phyloP scores from a whole-genome alignment of 2,329 filamentous ascomycete species.

The Nemania serpens region DNA sequence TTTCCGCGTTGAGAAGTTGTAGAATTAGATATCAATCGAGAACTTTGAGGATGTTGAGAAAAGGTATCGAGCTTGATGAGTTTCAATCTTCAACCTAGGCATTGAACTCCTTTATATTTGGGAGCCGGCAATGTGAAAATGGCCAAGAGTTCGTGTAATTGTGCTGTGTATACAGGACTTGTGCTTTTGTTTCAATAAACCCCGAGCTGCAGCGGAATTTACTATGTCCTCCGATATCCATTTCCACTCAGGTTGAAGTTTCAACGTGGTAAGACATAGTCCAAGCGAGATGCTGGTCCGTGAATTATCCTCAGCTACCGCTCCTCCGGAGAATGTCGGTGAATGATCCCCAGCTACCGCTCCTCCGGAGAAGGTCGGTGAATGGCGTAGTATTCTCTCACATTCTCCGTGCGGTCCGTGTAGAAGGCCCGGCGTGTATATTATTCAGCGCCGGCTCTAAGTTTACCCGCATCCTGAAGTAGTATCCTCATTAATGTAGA shows the following conservation, averaged over 20 bases:
- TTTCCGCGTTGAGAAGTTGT: neutral
- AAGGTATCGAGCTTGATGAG: neutral
- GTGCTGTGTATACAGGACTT: neutral
- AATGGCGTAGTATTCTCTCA: too few species aligned
- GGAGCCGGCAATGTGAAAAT: neutral
- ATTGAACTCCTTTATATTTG: conserved; percentile 1
- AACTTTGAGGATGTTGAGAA: neutral
- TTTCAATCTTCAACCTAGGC: neutral
- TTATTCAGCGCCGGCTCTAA: too few species aligned
- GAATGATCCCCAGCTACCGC: too few species aligned
- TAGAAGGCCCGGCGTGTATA: too few species aligned
- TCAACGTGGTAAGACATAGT: neutral
- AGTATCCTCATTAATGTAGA: too few species aligned
- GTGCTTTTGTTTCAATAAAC: neutral
- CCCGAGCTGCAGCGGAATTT: conserved; percentile 19
- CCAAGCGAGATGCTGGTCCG: neutral
- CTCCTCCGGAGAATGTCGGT: too few species aligned
- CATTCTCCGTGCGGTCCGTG: too few species aligned
- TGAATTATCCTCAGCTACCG: too few species aligned
- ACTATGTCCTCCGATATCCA: neutral
- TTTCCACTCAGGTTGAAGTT: neutral
- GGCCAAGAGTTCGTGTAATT: neutral
- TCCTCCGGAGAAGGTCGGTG: too few species aligned
- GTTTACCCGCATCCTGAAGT: too few species aligned
- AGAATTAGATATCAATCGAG: too few species aligned